Evolutionary conservation across 306 rosid genomes (phyloP), one percentile per base, ranked within the genome.

Genomic region (Castanea sativa): DNA sequence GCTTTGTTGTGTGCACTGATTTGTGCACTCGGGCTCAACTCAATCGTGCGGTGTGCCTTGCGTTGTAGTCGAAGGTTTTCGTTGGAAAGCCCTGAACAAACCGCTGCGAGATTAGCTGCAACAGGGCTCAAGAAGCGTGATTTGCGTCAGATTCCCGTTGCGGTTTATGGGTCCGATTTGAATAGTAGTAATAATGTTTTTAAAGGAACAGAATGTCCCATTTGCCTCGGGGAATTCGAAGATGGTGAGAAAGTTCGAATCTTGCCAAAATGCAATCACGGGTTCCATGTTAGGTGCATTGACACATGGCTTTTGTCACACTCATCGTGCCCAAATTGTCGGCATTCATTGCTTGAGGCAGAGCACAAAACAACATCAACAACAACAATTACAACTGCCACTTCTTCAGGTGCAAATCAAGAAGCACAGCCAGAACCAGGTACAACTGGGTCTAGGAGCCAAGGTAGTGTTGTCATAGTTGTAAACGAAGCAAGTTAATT

Each of bases 291-390:
- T n/a, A 82, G 71, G 10, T 94, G 98, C 77, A 91, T 94, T 6
- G 97, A 94, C 83, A 85, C 90, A 19, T 92, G 98, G 98, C 81
- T 94, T 2, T 5, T 86, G 68, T 86, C 95, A 12, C 94, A 94
- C 78, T 91, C 97, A 1, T 94, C 98, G 2, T 94, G 97, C 77
- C 98, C 98, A 2, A 94, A 86, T 76, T 94, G 98, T 69, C 88
- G 98, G 25, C 89, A 82, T 41, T 88, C 93, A 0, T 57, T 94
- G 73, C 82, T 87, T 0, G 83, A 41, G 45, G 45, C 45, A 0
- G 45, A 86, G 56, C 85, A 74, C 12, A 63, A 52, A 10, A 38
- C 81, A 4, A 35, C 1, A 10, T 19, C 52, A 8, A 45, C 14
- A 45, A 45, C 53, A 12, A 49, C 53, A 49, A 49, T 13, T 49